Conservation (phyloP, 345 rosid genomes). For the Eucalyptus leucophloia region DNA sequence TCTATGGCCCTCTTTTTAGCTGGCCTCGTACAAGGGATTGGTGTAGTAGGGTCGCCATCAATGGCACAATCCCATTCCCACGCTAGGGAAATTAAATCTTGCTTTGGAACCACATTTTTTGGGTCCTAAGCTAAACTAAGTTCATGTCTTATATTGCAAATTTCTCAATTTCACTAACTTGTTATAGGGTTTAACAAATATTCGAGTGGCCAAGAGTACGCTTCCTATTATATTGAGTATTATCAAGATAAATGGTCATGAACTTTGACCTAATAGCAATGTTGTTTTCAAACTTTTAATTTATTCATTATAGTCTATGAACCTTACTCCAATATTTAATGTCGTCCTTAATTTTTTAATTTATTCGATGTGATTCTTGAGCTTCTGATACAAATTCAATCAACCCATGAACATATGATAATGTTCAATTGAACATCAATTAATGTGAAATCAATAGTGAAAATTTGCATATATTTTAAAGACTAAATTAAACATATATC, state of each 20-base stretch:
- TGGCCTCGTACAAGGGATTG: background rate
- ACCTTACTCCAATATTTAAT: too few relatives aligned
- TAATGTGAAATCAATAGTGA: background rate
- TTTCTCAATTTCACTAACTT: background rate
- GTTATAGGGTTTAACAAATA: background rate
- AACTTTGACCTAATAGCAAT: background rate
- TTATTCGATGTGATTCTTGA: too few relatives aligned
- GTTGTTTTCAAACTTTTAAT: too few relatives aligned
- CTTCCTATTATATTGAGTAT: background rate
- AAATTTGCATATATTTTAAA: background rate
- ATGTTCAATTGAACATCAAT: too few relatives aligned
- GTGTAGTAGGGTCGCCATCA: background rate
- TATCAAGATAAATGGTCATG: background rate
- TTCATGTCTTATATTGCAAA: background rate
- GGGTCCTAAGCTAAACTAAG: background rate
- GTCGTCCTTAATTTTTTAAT: background rate
- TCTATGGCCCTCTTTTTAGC: background rate
- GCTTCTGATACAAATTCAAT: fast-evolving
- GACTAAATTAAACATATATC: too few relatives aligned
- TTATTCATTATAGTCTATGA: background rate
- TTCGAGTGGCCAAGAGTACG: background rate
- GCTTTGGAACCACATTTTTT: background rate
- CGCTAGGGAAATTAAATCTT: background rate
- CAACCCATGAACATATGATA: too few relatives aligned
- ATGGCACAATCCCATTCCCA: background rate